A percentile compares a stretch with the other conserved stretches of the same genome.
phyloP scores from a whole-genome alignment of 1,284 basidiomycete species.

The Pseudozyma sp. region DNA sequence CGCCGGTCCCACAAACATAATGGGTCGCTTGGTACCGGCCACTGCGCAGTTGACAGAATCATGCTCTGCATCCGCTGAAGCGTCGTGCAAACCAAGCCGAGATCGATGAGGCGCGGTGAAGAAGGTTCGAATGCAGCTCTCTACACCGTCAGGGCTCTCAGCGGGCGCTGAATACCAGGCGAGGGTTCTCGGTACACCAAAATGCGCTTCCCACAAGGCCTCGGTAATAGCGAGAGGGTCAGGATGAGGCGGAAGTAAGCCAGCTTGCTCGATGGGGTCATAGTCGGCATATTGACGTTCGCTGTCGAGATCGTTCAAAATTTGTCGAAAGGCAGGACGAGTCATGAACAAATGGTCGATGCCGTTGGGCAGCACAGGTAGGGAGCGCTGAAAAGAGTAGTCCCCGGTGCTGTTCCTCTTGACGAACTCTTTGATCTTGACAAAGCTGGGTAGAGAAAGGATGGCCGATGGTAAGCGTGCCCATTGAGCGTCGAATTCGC shows the following conservation, averaged over 20 bases:
- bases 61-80: slow-evolving; percentile 1
- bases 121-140: no score
- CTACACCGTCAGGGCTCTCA: neutral
- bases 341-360: slow-evolving; percentile 31
- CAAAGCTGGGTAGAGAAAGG: slow-evolving; percentile 13
- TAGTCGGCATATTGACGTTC: slow-evolving; percentile 1
- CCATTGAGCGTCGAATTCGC: slow-evolving; percentile 33
- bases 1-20: slow-evolving; percentile 15
- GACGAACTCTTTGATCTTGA: slow-evolving; percentile 25
- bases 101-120: slow-evolving; percentile 8
- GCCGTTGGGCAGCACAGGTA: slow-evolving; percentile 23
- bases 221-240: slow-evolving; percentile 18
- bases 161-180: slow-evolving; percentile 17
- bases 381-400: slow-evolving; percentile 13
- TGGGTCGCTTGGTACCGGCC: slow-evolving; percentile 20
- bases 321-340: slow-evolving; percentile 25
- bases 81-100: slow-evolving; percentile 7
- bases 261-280: slow-evolving; percentile 10
- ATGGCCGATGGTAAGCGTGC: slow-evolving; percentile 27
- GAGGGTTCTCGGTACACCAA: slow-evolving; percentile 20
- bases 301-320: slow-evolving; percentile 22
- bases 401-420: slow-evolving; percentile 12
- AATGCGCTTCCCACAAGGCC: slow-evolving; percentile 32
- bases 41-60: slow-evolving; percentile 17
- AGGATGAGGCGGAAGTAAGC: slow-evolving; percentile 3